Evolutionary conservation across 495 filamentous ascomycete species (phyloP).

Genomic region (Immersiella caudata): DNA sequence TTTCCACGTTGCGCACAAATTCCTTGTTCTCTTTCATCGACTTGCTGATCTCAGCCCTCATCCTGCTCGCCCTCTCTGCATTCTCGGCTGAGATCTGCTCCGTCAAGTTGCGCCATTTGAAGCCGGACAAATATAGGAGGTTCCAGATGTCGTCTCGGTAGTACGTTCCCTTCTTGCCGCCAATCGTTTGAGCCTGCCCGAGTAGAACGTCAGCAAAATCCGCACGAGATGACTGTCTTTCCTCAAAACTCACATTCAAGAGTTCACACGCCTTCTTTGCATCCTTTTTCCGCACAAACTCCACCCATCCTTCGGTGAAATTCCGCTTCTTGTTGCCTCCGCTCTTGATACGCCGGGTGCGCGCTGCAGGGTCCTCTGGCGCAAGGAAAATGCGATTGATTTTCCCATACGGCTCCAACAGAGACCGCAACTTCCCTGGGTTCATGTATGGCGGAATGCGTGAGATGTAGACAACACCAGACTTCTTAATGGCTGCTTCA

Average conservation of each 20-base stretch:
- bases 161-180: constrained; percentile 83
- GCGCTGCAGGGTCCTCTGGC: constrained; percentile 69
- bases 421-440: constrained; percentile 73
- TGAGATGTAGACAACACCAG: constrained; percentile 86
- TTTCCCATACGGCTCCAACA: constrained; percentile 75
- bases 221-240: neutral
- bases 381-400: constrained; percentile 87
- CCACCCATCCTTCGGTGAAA: constrained; percentile 93
- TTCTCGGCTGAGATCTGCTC: constrained; percentile 76
- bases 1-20: constrained; percentile 77
- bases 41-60: constrained; percentile 78
- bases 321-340: constrained; percentile 88
- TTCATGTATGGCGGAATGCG: constrained; percentile 95
- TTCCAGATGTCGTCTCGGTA: constrained; percentile 95
- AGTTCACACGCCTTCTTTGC: constrained; percentile 85
- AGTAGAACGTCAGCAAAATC: neutral
- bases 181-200: constrained; percentile 61
- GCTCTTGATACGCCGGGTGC: constrained; percentile 59
- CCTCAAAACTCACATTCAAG: constrained; percentile 60
- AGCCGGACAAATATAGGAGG: constrained; percentile 74
- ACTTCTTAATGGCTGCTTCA: constrained; percentile 60
- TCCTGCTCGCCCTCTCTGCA: constrained; percentile 74
- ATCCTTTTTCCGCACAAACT: constrained; percentile 65
- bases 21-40: constrained; percentile 80
- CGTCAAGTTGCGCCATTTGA: constrained; percentile 68